Base-by-base conservation (phyloP, 208 protist species). In the Sergeia podlipaevii region DNA sequence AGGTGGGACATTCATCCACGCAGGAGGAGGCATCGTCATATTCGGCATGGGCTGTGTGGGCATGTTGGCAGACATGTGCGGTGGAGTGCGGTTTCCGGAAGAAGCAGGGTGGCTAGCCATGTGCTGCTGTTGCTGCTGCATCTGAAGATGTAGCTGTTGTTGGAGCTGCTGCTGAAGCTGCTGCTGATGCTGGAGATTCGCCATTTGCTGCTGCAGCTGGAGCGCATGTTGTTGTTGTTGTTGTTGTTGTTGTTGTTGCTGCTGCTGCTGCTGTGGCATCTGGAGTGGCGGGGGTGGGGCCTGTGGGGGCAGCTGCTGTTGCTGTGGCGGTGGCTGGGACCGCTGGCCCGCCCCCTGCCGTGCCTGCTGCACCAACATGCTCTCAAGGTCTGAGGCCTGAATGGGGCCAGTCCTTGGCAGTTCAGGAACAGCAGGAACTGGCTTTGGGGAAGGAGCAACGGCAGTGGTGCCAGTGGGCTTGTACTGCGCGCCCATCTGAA, bases 371-470 rank as follows among this genome's bases (percentile, higher is more conserved):
- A 60, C 65, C 17, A 91, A 53, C 58, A 80, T 65, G 37, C 6
- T 60, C 53, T 91, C 84, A 10, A 91, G 48, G 18, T 85, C 64
- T 24, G 79, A 39, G 24, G 68, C 84, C 11, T 85, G 52, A 42
- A 91, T 81, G 4, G 61, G 42, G 18, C 43, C 52, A 29, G 32
- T 45, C 64, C 60, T 69, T 0, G 45, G 42, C 17, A 39, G 27
- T 45, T 45, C 10, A n/a, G 33, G 33, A 15, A 8, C 15, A n/a
- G 33, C 15, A 15, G 33, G 33, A 15, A n/a, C 33, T 8, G 33
- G 8, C 15, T 8, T 15, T 8, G 11, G 8, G 8, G 33, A 38
- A n/a, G 39, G 18, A 6, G 39, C 39, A 18, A 20, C 5, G 5
- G 39, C 55, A 17, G 24, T 30, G 17, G 44, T 27, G 20, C 5